These are phyloP conservation scores for Arthrobotrys megalospora DNA, from an alignment of 2,329 filamentous ascomycete genomes.

Conservation along the genomic window DNA sequence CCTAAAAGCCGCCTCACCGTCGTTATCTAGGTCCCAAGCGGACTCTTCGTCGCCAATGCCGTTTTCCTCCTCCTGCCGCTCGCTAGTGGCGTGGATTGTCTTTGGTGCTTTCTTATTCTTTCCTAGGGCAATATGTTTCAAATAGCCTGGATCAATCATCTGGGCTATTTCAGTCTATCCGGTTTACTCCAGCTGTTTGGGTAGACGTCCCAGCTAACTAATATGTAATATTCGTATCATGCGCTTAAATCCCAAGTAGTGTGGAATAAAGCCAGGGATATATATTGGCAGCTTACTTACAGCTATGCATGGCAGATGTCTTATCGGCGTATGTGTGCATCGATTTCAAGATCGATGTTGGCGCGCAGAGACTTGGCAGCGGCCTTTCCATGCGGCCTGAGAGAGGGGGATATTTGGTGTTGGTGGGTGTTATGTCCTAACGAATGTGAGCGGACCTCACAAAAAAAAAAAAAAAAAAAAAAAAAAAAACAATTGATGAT, in stretches of 20 bases:
- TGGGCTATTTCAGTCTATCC: constrained; percentile 1
- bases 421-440: background rate
- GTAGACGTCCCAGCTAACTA: background rate
- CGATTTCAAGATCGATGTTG: background rate
- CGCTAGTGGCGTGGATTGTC: background rate
- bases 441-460: background rate
- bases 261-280: background rate
- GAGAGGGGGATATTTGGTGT: background rate
- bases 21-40: background rate
- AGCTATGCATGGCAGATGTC: background rate
- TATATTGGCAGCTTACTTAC: background rate
- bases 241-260: background rate
- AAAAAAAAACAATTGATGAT: too few relatives aligned
- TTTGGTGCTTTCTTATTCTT: background rate
- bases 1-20: background rate
- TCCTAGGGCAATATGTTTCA: background rate
- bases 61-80: background rate
- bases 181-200: constrained; percentile 2
- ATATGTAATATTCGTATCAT: background rate
- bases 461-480: too few relatives aligned
- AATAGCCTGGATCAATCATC: background rate
- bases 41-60: background rate
- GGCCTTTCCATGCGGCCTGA: background rate
- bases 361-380: background rate
- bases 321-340: background rate